These are phyloP conservation scores for Bonia amplexicaulis DNA, from an alignment of 176 grass and related monocot species.

Conservation along the genomic window DNA sequence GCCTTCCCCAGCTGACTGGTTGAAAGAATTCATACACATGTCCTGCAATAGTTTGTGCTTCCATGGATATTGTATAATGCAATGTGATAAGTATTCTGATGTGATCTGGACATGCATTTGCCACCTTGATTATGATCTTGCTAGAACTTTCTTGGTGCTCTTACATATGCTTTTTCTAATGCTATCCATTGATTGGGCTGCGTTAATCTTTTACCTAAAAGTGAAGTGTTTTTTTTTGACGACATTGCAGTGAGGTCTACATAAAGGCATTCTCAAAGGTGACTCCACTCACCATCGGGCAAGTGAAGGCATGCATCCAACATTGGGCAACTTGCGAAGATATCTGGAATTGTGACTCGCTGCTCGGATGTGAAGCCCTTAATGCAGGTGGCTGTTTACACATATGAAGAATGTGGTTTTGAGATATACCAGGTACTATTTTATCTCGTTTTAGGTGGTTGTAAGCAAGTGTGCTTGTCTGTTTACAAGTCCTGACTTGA, in stretches of 20 bases:
- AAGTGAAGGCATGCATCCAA: constrained; percentile 94
- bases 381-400: constrained; percentile 99
- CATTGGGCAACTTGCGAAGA: constrained; percentile 96
- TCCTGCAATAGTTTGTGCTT: not conserved
- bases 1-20: not conserved
- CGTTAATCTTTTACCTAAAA: not conserved
- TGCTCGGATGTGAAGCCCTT: constrained; percentile 93
- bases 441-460: not conserved
- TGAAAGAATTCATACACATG: not conserved
- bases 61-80: not conserved
- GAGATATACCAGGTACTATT: constrained; percentile 99
- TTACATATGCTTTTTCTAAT: not conserved
- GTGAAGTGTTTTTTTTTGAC: constrained; percentile 7
- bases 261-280: constrained; percentile 84
- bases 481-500: not conserved
- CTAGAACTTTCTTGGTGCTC: not conserved
- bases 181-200: not conserved
- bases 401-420: constrained; percentile 94
- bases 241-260: constrained; percentile 77
- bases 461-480: not conserved
- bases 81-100: not conserved
- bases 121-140: not conserved
- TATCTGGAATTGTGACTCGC: constrained; percentile 93
- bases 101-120: not conserved
- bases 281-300: constrained; percentile 67